Base-by-base conservation (phyloP, 768 basidiomycete species). In the Mycena vitilis region DNA sequence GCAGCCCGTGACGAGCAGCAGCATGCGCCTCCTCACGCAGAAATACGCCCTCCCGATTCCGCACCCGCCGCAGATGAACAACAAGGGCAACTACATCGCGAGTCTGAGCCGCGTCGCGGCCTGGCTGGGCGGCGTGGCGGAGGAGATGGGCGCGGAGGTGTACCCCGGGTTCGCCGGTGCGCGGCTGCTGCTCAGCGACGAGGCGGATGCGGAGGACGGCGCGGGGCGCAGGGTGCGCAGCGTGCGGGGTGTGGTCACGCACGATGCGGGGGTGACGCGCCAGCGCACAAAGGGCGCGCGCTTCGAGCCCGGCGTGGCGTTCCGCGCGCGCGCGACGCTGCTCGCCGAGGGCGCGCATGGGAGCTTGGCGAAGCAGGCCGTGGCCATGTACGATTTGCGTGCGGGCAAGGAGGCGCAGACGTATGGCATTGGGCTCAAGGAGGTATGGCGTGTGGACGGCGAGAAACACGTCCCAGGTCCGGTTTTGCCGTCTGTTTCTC, bases 101-200 rank as follows among this genome's bases (percentile, higher is more conserved):
- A 97, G 95, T 2, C 88, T 99, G 37, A 96, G 95, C 0, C 89
- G 88, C 40, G 90, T 98, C 69, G 92, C 95, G 0, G 87, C 93
- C 5, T 99, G 97, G 96, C 86, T 99, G 1, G 94, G 89, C 4
- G 80, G 84, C 61, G 86, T 98, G 37, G 97, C 97, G 0, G 96
- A 98, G 70, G 84, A 85, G 59, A 84, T 84, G 54, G 97, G 96
- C 34, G 95, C 98, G 36, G 98, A 99, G 78, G 90, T 99, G 30
- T 99, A 99, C 77, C 93, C 98, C 2, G 97, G 98, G 6, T 99
- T 99, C 74, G 95, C 95, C 0, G 98, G 93, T n/a, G 92, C 96
- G 0, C 87, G 89, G 38, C 78, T 98, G 16, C 85, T 98, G 0
- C 90, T 92, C 69, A 85, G 87, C 53, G 84, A 89, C 5, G 87